phyloP scores from a whole-genome alignment of 108 stramenopile genomes.

The Poteriospumella lacustris region DNA sequence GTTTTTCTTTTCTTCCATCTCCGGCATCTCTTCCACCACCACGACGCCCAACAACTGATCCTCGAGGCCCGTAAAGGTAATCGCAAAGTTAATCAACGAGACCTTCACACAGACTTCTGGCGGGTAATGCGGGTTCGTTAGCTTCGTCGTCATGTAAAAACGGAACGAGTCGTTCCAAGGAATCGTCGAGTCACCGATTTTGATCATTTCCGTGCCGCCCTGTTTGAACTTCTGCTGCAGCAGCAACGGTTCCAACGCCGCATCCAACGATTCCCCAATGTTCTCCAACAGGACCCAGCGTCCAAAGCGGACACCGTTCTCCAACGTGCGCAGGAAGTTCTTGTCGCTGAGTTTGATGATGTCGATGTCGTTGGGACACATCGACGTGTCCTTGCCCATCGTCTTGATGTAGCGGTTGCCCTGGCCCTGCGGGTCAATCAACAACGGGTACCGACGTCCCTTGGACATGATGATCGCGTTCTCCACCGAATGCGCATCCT shows the following conservation, averaged over 20 bases:
- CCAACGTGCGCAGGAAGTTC: conserved; percentile 49
- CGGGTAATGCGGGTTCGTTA: conserved; percentile 56
- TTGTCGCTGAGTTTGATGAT: conserved; percentile 55
- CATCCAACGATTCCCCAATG: conserved; percentile 41
- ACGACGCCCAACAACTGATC: conserved; percentile 59
- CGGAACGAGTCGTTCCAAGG: conserved; percentile 57
- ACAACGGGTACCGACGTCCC: conserved; percentile 47
- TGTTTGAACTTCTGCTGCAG: conserved; percentile 56
- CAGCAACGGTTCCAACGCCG: conserved; percentile 52
- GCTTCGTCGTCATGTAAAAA: conserved; percentile 57
- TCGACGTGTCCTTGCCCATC: conserved; percentile 55
- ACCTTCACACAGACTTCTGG: conserved; percentile 58
- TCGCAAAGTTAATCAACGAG: conserved; percentile 55
- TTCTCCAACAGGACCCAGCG: conserved; percentile 35
- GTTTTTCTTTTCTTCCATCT: conserved; percentile 59
- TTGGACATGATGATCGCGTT: conserved; percentile 53
- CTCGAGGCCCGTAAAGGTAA: conserved; percentile 54
- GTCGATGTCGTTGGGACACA: conserved; percentile 48
- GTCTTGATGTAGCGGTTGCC: conserved; percentile 56
- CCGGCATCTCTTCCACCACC: conserved; percentile 55
- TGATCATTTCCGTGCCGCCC: conserved; percentile 55
- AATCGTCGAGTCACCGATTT: conserved; percentile 48
- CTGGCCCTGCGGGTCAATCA: conserved; percentile 54
- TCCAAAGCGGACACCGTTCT: conserved; percentile 52
- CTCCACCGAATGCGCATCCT: conserved; percentile 48